Evolutionary conservation across 192 early-diverging fungal genomes (phyloP).

Genomic region (Backusella tarrabulga): DNA sequence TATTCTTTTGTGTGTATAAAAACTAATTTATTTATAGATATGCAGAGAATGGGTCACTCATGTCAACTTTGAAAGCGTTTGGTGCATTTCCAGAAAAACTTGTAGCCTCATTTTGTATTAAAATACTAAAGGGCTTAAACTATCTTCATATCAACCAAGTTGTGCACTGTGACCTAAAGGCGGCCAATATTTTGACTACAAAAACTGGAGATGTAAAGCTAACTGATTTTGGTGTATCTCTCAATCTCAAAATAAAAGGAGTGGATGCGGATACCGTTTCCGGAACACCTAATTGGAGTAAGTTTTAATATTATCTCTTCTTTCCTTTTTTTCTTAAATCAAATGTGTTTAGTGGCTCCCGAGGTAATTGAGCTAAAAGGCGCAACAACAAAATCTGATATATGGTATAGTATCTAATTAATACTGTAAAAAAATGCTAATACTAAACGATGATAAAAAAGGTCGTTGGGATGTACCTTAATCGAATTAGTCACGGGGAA

Average conservation of each 20-base stretch:
- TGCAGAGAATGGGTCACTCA: constrained; percentile 93
- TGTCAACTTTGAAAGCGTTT: constrained; percentile 84
- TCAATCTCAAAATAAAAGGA: constrained; percentile 72
- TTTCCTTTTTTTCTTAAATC: background rate
- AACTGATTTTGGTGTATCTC: constrained; percentile 95
- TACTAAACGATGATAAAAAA: background rate
- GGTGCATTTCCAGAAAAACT: constrained; percentile 89
- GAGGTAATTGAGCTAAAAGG: constrained; percentile 91
- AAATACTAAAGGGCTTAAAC: constrained; percentile 85
- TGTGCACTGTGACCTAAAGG: constrained; percentile 94
- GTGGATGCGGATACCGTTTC: constrained; percentile 67
- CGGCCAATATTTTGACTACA: constrained; percentile 93
- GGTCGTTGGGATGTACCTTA: constrained; percentile 90
- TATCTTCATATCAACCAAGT: constrained; percentile 88
- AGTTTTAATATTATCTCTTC: background rate
- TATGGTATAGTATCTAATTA: constrained; percentile 59
- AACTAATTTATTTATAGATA: constrained; percentile 32
- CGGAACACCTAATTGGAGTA: constrained; percentile 83
- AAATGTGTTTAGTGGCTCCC: constrained; percentile 59
- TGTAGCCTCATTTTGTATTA: constrained; percentile 80
- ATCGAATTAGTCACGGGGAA: constrained; percentile 91
- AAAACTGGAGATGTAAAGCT: constrained; percentile 94
- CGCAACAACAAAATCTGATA: constrained; percentile 85
- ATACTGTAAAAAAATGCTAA: background rate
- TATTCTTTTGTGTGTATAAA: background rate